These are phyloP conservation scores for Botrytis fragariae DNA, from an alignment of 2,329 filamentous ascomycete genomes.

Conservation along the genomic window DNA sequence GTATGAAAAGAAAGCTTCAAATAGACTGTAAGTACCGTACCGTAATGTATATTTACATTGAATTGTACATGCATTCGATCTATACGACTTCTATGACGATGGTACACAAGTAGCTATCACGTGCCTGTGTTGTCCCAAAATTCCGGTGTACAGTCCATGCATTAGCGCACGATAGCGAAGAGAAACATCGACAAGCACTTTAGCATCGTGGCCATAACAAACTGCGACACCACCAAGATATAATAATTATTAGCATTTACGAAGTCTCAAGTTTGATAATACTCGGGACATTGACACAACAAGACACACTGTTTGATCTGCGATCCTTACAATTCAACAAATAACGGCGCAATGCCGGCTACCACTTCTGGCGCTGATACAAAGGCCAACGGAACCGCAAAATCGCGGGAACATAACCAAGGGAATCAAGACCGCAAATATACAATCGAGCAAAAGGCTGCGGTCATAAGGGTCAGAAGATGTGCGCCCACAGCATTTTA, in stretches of 20 bases:
- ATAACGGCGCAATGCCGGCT: constrained; percentile 37
- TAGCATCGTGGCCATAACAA: constrained; percentile 26
- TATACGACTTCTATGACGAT: background rate
- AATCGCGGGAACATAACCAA: constrained; percentile 52
- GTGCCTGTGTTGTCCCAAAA: background rate
- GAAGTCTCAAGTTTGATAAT: background rate
- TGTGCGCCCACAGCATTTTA: constrained; percentile 89
- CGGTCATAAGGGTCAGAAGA: constrained; percentile 82
- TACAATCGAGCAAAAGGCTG: constrained; percentile 86
- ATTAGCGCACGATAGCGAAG: constrained; percentile 19
- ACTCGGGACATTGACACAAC: background rate
- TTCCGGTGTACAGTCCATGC: background rate
- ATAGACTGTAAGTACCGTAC: background rate
- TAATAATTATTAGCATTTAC: background rate
- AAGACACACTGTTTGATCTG: background rate
- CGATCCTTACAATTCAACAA: background rate
- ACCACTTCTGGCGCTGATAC: constrained; percentile 45
- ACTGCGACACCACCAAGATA: background rate
- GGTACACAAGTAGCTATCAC: constrained; percentile 5
- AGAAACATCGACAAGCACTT: constrained; percentile 13
- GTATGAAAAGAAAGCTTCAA: background rate
- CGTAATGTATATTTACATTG: background rate
- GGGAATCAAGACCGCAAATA: constrained; percentile 64
- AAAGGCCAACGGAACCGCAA: constrained; percentile 39
- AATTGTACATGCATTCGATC: background rate